Base-by-base conservation (phyloP, 306 rosid genomes). In the Malus domestica region DNA sequence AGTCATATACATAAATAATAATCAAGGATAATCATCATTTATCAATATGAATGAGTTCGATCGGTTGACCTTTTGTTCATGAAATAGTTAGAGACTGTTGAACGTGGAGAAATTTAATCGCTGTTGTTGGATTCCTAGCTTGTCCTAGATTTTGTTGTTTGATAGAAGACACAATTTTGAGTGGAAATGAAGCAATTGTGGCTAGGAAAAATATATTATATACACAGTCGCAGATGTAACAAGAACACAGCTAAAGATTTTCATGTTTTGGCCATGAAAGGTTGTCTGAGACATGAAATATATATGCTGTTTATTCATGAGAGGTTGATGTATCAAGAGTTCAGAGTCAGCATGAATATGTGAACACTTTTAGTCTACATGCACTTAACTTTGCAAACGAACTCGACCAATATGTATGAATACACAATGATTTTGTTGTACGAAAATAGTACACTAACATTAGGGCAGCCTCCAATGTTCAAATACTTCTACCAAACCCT, bases 81-180 rank as follows among this genome's bases (percentile, higher is more conserved):
- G 20, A 49, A 49, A 49, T 49, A 4, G 20, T 14, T 14, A 15
- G 55, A 49, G 55, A 49, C 42, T 15, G 58, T 22, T n/a, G 71
- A 22, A 66, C 12, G 51, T 38, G 27, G 19, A 12, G 49, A 65
- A 32, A 12, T 27, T 27, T 30, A 8, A n/a, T 75, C 23, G 65
- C 4, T 65, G 22, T 65, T 66, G 29, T 27, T 65, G 46, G 74
- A 66, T 78, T 35, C 19, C 71, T 78, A 62, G 76, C 75, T 8
- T 18, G 74, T 35, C 42, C 45, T 52, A 11, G 73, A 72, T 65
- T 62, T 27, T 38, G 82, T 25, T 40, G 66, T 71, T 51, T 33
- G 60, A 59, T 29, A 44, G 55, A 64, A 78, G 8, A 32, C 19
- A 10, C 35, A 49, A 3, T 10, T 45, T 30, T 30, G 14, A 67